Percentiles rank a stretch among this genome's conserved stretches.
Conservation (phyloP, 805 yeast species). For the Isabelozyma gotoi region DNA sequence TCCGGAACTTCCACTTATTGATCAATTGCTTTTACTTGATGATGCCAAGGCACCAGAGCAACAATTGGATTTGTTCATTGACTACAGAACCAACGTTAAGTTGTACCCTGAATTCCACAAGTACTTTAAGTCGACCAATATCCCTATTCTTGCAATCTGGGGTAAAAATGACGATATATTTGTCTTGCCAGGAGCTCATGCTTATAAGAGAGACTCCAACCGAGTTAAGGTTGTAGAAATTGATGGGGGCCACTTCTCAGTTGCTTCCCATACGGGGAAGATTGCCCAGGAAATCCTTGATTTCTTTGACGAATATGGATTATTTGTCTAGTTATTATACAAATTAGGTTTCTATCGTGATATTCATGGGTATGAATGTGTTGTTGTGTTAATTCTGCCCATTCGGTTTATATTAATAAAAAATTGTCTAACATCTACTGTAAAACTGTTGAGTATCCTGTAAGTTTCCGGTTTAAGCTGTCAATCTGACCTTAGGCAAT, state of each 20-base stretch:
- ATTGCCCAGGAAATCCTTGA: constrained; percentile 28
- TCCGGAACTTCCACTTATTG: constrained; percentile 31
- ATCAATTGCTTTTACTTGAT: constrained; percentile 20
- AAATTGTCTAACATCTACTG: no score
- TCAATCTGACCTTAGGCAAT: no score
- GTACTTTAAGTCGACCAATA: constrained; percentile 23
- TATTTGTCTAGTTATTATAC: neutral
- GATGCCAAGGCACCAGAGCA: constrained; percentile 20
- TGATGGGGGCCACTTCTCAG: constrained; percentile 42
- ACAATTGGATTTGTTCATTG: constrained; percentile 34
- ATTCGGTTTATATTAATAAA: no score
- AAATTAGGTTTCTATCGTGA: neutral
- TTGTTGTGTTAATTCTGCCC: no score
- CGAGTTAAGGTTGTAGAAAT: constrained; percentile 23
- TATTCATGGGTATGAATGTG: neutral
- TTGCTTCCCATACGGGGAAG: constrained; percentile 23
- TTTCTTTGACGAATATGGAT: constrained; percentile 9
- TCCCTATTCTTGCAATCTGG: constrained; percentile 41
- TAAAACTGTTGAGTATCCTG: no score
- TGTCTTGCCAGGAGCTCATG: constrained; percentile 34
- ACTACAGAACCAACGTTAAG: constrained; percentile 32
- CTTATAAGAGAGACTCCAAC: constrained; percentile 30
- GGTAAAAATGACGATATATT: constrained; percentile 41
- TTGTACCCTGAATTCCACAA: constrained; percentile 38
- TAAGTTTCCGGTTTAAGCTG: no score